Conservation (phyloP, 1,284 basidiomycete genomes). For the Malassezia sp. region DNA sequence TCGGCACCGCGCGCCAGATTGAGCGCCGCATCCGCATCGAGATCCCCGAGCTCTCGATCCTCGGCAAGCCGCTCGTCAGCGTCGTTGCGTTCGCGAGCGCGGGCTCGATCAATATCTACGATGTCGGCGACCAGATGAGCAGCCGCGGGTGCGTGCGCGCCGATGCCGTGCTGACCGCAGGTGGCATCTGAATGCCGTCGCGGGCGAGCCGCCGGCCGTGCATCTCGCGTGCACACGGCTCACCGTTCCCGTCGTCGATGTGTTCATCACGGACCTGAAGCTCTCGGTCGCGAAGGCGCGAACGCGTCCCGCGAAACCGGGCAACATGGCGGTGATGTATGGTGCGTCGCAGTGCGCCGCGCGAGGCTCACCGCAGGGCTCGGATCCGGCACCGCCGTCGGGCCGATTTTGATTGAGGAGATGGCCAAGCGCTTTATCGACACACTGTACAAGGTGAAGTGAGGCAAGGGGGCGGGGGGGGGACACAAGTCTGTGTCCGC, state of each 20-base stretch:
- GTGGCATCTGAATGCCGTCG: conserved; percentile 77
- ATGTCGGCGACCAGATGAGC: conserved; percentile 79
- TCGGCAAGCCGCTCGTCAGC: conserved; percentile 78
- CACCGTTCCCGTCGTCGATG: conserved; percentile 64
- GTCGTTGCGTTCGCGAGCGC: conserved; percentile 76
- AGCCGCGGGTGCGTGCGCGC: no score
- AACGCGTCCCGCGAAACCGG: conserved; percentile 17
- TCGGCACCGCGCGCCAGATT: conserved; percentile 61
- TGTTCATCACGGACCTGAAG: conserved; percentile 71
- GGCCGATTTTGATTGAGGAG: conserved; percentile 74
- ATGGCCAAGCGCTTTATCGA: conserved; percentile 55
- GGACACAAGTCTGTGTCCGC: no score
- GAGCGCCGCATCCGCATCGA: conserved; percentile 57
- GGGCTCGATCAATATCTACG: conserved; percentile 57
- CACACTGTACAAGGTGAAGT: conserved; percentile 24
- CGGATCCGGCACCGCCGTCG: conserved; percentile 72
- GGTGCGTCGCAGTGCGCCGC: no score
- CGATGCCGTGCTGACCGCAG: no score
- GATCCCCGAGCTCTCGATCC: conserved; percentile 63
- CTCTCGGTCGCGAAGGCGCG: conserved; percentile 52
- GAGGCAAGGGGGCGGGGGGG: background rate
- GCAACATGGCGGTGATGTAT: conserved; percentile 39
- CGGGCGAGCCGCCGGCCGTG: conserved; percentile 61
- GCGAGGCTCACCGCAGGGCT: no score
- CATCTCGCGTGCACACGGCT: conserved; percentile 86